These are phyloP conservation scores for Schizophyllum commune DNA, from an alignment of 1,284 basidiomycete species.

Conservation along the genomic window DNA sequence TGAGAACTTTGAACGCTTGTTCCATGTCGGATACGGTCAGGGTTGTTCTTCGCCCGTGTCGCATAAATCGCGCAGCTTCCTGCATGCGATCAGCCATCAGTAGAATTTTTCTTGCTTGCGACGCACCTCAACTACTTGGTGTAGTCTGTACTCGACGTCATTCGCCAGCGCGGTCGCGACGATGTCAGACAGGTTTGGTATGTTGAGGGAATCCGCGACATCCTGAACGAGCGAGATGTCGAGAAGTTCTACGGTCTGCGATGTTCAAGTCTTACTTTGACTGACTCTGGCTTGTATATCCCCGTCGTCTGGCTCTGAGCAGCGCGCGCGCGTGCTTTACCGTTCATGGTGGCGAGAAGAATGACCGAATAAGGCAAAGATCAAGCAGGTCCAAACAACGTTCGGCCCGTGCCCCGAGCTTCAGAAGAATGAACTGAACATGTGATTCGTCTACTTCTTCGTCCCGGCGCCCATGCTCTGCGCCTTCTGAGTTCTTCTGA, in stretches of 20 bases:
- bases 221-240: slow-evolving; percentile 48
- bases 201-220: slow-evolving; percentile 83
- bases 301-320: not conserved
- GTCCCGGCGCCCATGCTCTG: not conserved
- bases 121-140: slow-evolving; percentile 83
- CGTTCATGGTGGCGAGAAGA: not conserved
- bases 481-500: not conserved
- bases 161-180: slow-evolving; percentile 86
- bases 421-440: not conserved
- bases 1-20: slow-evolving; percentile 86
- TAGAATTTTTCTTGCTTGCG: not conserved
- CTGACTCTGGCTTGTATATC: not conserved
- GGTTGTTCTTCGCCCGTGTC: slow-evolving; percentile 83
- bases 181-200: slow-evolving; percentile 71
- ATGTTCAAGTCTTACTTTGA: not conserved
- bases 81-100: slow-evolving; percentile 24
- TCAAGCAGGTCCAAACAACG: not conserved
- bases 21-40: slow-evolving; percentile 90
- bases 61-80: slow-evolving; percentile 96
- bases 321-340: not conserved
- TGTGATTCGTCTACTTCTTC: not conserved
- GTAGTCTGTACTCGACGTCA: slow-evolving; percentile 95
- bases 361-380: not conserved
- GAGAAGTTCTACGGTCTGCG: not conserved
- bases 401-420: not conserved